Evolutionary conservation across 495 filamentous ascomycete genomes (phyloP), one percentile per base, ranked within the genome.

Genomic region (Podospora tetraspora): DNA sequence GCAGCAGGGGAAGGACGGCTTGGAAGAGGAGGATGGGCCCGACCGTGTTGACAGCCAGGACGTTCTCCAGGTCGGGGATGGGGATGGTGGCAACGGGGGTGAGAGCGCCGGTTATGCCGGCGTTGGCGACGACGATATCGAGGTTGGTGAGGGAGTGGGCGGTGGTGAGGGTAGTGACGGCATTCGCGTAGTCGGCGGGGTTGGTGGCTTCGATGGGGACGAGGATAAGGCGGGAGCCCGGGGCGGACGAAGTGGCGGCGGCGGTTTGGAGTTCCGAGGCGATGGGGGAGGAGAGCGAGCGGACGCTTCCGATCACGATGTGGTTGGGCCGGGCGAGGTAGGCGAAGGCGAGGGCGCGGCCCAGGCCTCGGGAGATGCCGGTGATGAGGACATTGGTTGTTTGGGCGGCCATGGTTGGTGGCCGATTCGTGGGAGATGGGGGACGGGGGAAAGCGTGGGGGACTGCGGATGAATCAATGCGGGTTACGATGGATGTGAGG

Each of bases 271-370:
- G 65, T 34, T 69, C 66, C 10, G 61, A 32, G 13, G 71, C 69
- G 56, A 68, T 23, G 10, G 65, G 52, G 16, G 68, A 56, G 19
- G 61, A 59, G 10, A 66, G 43, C 34, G 72, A 57, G 13, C 74
- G 74, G 22, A 75, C 62, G 69, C 61, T 72, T 9, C 72, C 76
- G 34, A 78, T 73, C 2, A 78, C 76, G 62, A 62, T 73, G 61
- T 78, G 71, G 30, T 72, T 67, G 5, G 74, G 71, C 25, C 72
- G 66, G 30, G 68, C 69, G 58, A 78, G 73, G 59, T 74, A 78
- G 22, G 57, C 56, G 30, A 71, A 57, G 57, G 72, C 66, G 23
- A 73, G 27, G 21, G 62, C 67, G 19, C 52, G 59, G 37, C 74
- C 74, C 25, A 76, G 69, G n/a, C 74, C 74, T 73, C 19, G 10